These are phyloP conservation scores for Pyrenula aspistea DNA, from an alignment of 495 filamentous ascomycete species.

Conservation along the genomic window DNA sequence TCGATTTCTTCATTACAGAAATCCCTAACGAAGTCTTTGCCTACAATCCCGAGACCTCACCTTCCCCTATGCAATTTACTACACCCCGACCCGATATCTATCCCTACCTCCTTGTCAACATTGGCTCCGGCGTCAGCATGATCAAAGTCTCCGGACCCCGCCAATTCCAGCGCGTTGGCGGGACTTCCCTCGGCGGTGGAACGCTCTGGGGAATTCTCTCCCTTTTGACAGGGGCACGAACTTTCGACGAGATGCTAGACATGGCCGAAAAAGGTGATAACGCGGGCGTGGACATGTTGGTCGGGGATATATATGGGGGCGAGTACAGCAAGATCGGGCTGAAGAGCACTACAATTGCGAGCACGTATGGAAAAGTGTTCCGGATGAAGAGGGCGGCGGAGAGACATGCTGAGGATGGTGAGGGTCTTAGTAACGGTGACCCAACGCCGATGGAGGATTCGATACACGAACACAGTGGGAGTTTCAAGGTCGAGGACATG, in stretches of 20 bases:
- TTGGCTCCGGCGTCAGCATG: slow-evolving; percentile 97
- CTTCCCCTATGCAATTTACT: slow-evolving; percentile 75
- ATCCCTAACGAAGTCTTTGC: slow-evolving; percentile 95
- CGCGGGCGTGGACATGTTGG: slow-evolving; percentile 85
- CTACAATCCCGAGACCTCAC: slow-evolving; percentile 69
- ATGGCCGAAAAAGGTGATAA: slow-evolving; percentile 95
- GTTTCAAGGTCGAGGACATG: slow-evolving; percentile 54
- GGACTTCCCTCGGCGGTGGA: slow-evolving; percentile 87
- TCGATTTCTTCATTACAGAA: slow-evolving; percentile 98
- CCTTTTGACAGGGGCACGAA: slow-evolving; percentile 76
- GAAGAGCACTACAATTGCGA: slow-evolving; percentile 87
- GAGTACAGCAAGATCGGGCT: slow-evolving; percentile 92
- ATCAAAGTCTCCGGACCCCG: slow-evolving; percentile 89
- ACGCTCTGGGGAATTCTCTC: slow-evolving; percentile 93
- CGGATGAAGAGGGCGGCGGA: slow-evolving; percentile 70
- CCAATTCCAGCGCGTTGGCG: slow-evolving; percentile 78
- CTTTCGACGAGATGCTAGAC: slow-evolving; percentile 89
- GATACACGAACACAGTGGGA: slow-evolving; percentile 15
- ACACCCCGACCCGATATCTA: slow-evolving; percentile 66
- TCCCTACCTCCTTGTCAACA: slow-evolving; percentile 95
- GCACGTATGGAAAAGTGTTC: slow-evolving; percentile 93
- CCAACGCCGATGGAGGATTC: neutral
- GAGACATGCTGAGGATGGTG: slow-evolving; percentile 63
- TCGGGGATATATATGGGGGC: slow-evolving; percentile 95
- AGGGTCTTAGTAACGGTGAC: slow-evolving; percentile 45